Percentiles rank a stretch among this genome's conserved stretches.
Evolutionary conservation across 257 asterid genomes (phyloP).

Genomic region (Solanum virginianum): DNA sequence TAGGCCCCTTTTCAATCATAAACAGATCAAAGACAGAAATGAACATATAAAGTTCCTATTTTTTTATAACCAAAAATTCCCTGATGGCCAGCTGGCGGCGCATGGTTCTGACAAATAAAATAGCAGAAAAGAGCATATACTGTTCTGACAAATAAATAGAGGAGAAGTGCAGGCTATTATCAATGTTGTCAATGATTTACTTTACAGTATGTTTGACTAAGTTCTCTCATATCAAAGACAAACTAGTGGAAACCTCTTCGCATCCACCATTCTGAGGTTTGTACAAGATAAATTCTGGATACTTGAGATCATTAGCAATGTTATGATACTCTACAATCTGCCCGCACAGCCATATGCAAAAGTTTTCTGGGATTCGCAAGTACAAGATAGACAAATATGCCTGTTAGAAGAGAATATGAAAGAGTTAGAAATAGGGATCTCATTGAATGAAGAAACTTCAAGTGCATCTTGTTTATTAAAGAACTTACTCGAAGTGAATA

Average conservation of each 20-base stretch:
- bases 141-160: background rate
- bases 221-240: background rate
- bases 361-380: constrained; percentile 43
- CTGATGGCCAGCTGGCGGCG: background rate
- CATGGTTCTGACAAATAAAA: background rate
- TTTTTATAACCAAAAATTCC: background rate
- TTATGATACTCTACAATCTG: constrained; percentile 50
- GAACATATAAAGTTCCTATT: background rate
- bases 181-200: background rate
- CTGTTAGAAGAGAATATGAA: constrained; percentile 29
- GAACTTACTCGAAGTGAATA: constrained; percentile 78
- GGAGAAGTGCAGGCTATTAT: background rate
- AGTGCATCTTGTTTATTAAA: background rate
- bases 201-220: background rate
- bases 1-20: background rate
- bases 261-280: constrained; percentile 57
- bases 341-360: constrained; percentile 60
- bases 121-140: background rate
- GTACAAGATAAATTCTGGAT: constrained; percentile 64
- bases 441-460: background rate
- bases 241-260: constrained; percentile 15
- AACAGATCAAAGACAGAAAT: background rate
- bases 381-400: constrained; percentile 78
- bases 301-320: constrained; percentile 68
- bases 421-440: background rate